Percentiles rank a stretch among this genome's conserved stretches.
phyloP scores from a whole-genome alignment of 192 early-diverging fungal genomes.

The Coemansia sp. region DNA sequence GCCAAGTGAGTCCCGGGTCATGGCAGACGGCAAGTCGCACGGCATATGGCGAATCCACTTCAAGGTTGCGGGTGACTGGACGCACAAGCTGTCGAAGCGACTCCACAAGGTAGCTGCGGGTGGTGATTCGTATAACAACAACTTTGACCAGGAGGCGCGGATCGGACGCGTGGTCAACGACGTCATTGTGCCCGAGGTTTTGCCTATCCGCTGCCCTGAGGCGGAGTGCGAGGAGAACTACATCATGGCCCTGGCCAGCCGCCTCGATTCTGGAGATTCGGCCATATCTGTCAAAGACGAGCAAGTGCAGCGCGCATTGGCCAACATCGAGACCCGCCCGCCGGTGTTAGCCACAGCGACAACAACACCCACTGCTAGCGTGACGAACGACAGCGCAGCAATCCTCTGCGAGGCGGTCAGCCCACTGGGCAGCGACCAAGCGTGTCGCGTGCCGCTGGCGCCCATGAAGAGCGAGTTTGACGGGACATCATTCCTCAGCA shows the following conservation, averaged over 20 bases:
- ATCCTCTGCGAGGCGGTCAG: conserved; percentile 21
- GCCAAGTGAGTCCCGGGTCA: conserved; percentile 74
- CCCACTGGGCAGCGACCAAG: conserved; percentile 28
- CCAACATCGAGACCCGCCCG: neutral
- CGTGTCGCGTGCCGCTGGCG: conserved; percentile 26
- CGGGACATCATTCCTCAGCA: conserved; percentile 28
- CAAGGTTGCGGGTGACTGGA: conserved; percentile 80
- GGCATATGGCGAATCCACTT: conserved; percentile 71
- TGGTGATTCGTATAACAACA: conserved; percentile 48
- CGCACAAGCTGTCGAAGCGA: conserved; percentile 64
- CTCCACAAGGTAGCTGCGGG: conserved; percentile 58
- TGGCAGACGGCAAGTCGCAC: conserved; percentile 52
- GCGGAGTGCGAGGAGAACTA: conserved; percentile 35
- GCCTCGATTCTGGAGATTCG: conserved; percentile 43
- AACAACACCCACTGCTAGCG: neutral
- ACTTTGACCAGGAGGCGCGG: conserved; percentile 54
- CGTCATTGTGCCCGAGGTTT: conserved; percentile 35
- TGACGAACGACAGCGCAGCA: conserved; percentile 2
- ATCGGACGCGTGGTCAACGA: conserved; percentile 52
- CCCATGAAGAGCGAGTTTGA: conserved; percentile 47
- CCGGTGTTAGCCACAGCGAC: neutral
- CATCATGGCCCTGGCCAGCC: conserved; percentile 44
- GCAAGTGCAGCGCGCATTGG: neutral
- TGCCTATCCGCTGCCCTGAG: conserved; percentile 35
- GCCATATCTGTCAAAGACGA: conserved; percentile 21